These are phyloP conservation scores for Ganoderma resinaceum DNA, from an alignment of 1,284 basidiomycete species.

Conservation along the genomic window DNA sequence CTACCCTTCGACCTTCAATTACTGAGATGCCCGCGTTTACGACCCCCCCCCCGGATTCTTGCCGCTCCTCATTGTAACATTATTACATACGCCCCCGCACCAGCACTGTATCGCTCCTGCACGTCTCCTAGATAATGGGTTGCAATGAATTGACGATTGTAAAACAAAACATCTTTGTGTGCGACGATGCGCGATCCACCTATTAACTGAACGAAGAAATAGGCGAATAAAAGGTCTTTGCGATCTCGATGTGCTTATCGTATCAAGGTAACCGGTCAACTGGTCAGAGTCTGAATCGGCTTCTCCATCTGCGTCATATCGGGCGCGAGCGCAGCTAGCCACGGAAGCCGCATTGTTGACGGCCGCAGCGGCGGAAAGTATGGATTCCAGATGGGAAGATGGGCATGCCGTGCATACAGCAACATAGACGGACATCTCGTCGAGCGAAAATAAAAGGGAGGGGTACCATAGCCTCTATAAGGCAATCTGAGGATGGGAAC, in stretches of 20 bases:
- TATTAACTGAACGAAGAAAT: neutral
- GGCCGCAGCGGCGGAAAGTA: too few relatives aligned
- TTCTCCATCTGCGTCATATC: too few relatives aligned
- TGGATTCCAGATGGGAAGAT: too few relatives aligned
- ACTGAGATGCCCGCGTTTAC: slow-evolving; percentile 17
- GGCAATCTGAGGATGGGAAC: neutral
- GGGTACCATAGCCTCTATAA: neutral
- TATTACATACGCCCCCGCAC: slow-evolving; percentile 19
- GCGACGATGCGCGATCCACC: neutral
- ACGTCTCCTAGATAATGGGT: slow-evolving; percentile 26
- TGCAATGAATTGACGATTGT: slow-evolving; percentile 24
- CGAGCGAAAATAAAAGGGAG: neutral
- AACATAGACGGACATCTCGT: neutral
- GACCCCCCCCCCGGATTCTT: slow-evolving; percentile 15
- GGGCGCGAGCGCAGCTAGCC: too few relatives aligned
- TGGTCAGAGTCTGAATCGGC: too few relatives aligned
- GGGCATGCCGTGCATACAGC: neutral
- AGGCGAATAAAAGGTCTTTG: too few relatives aligned
- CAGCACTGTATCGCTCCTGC: slow-evolving; percentile 25
- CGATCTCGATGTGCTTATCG: too few relatives aligned
- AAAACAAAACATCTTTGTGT: slow-evolving; percentile 1
- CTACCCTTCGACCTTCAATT: slow-evolving; percentile 34
- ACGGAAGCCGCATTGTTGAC: too few relatives aligned
- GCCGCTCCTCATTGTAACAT: slow-evolving; percentile 26
- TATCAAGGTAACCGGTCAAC: too few relatives aligned